Evolutionary conservation across 495 filamentous ascomycete genomes (phyloP).

Genomic region (Penicillium desertorum): DNA sequence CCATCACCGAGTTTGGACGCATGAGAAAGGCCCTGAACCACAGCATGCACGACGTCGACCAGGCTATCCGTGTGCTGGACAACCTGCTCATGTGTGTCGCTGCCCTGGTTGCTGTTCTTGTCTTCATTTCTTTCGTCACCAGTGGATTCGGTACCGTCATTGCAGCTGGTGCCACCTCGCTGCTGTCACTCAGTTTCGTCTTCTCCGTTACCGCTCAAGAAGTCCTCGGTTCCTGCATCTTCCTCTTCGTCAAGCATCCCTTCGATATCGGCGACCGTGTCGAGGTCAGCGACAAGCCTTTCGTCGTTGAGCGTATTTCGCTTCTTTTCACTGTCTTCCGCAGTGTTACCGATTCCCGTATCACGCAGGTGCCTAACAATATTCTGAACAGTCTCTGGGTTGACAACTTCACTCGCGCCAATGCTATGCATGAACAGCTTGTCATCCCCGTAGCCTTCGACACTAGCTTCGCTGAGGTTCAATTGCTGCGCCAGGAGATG

Average conservation of each 20-base stretch:
- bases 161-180: slow-evolving; percentile 89
- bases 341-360: slow-evolving; percentile 73
- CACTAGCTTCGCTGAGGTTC: slow-evolving; percentile 84
- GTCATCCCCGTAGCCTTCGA: slow-evolving; percentile 78
- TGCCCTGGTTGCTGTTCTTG: slow-evolving; percentile 75
- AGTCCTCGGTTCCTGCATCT: slow-evolving; percentile 93
- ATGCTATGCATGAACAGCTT: slow-evolving; percentile 86
- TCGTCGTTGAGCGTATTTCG: slow-evolving; percentile 90
- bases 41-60: slow-evolving; percentile 96
- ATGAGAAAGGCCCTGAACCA: slow-evolving; percentile 80
- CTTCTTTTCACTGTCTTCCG: slow-evolving; percentile 93
- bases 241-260: slow-evolving; percentile 96
- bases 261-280: slow-evolving; percentile 93
- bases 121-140: slow-evolving; percentile 89
- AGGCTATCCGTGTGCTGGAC: slow-evolving; percentile 89
- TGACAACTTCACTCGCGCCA: slow-evolving; percentile 86
- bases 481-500: slow-evolving; percentile 77
- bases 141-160: slow-evolving; percentile 81
- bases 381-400: slow-evolving; percentile 88
- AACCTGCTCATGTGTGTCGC: slow-evolving; percentile 76
- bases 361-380: slow-evolving; percentile 88
- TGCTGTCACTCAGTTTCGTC: slow-evolving; percentile 91
- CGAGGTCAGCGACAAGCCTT: slow-evolving; percentile 68
- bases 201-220: slow-evolving; percentile 91
- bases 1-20: slow-evolving; percentile 76